Evolutionary conservation across 108 stramenopile genomes (phyloP).

Genomic region (Nannochloropsis salina): DNA sequence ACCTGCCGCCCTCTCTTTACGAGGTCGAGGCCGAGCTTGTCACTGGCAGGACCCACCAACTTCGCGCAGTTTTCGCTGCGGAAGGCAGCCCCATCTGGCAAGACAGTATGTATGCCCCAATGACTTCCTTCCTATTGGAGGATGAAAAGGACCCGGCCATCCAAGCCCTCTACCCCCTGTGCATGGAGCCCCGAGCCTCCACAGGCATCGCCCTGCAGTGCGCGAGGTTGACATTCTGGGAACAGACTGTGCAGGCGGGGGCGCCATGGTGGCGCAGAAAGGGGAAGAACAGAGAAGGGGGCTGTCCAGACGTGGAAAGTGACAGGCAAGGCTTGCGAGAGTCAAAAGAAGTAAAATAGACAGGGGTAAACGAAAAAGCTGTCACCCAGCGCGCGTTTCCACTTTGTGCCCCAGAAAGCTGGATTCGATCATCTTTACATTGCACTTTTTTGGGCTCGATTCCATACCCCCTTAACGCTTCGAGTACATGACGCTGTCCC

Average conservation of each 20-base stretch:
- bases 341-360: too few species aligned
- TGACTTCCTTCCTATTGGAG: neutral
- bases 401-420: too few species aligned
- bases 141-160: neutral
- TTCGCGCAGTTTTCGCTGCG: neutral
- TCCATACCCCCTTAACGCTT: conserved; percentile 12
- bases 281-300: neutral
- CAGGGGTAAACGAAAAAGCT: too few species aligned
- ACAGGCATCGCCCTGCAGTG: neutral
- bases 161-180: neutral
- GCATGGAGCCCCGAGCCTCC: neutral
- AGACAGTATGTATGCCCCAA: neutral
- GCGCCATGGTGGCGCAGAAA: neutral
- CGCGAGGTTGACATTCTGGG: neutral
- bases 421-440: too few species aligned
- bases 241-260: neutral
- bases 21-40: conserved; percentile 8
- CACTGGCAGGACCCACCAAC: neutral
- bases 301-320: neutral
- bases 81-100: conserved; percentile 5
- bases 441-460: neutral
- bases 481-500: conserved; percentile 40
- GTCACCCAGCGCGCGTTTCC: too few species aligned
- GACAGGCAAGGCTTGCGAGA: too few species aligned
- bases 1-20: neutral